Evolutionary conservation across 805 yeast species (phyloP).

Genomic region (Yamadazyma olivae): DNA sequence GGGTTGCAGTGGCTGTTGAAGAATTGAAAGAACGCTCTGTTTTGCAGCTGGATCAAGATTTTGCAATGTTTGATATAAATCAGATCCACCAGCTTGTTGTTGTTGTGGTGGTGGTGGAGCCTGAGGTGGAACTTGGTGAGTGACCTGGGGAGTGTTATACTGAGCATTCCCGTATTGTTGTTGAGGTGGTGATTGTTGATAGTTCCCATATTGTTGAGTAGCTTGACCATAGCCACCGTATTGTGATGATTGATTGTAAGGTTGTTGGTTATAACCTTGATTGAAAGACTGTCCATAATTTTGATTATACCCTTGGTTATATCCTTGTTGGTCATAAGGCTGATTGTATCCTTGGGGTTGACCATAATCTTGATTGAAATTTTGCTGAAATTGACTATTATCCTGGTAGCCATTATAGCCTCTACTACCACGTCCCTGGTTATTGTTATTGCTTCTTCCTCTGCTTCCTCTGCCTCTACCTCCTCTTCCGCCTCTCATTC

Average conservation of each 20-base stretch:
- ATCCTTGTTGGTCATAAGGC: constrained; percentile 3
- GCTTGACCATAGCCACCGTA: constrained; percentile 12
- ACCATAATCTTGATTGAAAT: constrained; percentile 1
- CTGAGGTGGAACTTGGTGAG: background rate
- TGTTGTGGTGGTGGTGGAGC: constrained; percentile 3
- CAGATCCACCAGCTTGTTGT: background rate
- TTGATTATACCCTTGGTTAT: background rate
- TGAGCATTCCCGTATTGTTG: constrained; percentile 1
- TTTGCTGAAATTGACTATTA: background rate
- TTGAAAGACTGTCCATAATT: constrained; percentile 3
- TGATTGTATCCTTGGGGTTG: background rate
- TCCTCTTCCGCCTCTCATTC: constrained; percentile 9
- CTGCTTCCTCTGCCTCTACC: constrained; percentile 13
- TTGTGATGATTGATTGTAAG: constrained; percentile 5
- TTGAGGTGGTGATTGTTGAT: constrained; percentile 3
- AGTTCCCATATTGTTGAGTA: constrained; percentile 5
- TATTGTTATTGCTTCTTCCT: constrained; percentile 7
- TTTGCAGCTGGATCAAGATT: constrained; percentile 30
- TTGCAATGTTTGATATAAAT: constrained; percentile 16
- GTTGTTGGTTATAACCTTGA: constrained; percentile 2
- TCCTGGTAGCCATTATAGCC: background rate
- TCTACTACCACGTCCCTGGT: background rate
- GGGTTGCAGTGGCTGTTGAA: constrained; percentile 27
- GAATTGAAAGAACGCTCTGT: constrained; percentile 28
- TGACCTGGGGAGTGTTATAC: background rate